These are phyloP conservation scores for Fusarium heterosporum DNA, from an alignment of 2,329 filamentous ascomycete species.

Conservation along the genomic window DNA sequence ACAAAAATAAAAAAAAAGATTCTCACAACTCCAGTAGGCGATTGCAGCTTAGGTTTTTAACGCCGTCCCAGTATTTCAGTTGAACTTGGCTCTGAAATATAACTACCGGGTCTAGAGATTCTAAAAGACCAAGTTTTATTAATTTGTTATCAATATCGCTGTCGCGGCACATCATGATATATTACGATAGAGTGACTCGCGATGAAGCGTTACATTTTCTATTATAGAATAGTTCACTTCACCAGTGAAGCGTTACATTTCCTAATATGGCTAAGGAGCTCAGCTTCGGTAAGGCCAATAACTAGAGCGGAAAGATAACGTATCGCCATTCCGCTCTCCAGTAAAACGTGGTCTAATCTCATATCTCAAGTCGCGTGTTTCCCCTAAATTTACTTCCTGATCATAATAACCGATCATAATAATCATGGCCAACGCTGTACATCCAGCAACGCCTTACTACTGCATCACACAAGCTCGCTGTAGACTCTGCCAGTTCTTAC, in stretches of 20 bases:
- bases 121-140: neutral
- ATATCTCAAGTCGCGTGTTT: neutral
- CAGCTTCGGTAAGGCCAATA: neutral
- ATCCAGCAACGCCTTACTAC: neutral
- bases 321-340: neutral
- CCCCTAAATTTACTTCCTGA: neutral
- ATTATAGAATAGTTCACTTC: neutral
- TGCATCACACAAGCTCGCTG: conserved; percentile 27
- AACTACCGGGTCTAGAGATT: neutral
- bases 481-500: conserved; percentile 18
- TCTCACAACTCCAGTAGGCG: too few relatives aligned
- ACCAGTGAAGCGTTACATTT: neutral
- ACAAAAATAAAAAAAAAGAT: too few relatives aligned
- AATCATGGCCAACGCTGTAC: neutral
- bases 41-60: too few relatives aligned
- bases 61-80: neutral
- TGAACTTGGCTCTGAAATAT: neutral
- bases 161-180: too few relatives aligned
- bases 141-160: neutral
- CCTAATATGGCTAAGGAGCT: neutral
- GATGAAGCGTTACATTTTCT: neutral
- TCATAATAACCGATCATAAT: neutral
- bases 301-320: neutral
- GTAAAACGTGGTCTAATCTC: neutral
- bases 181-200: too few relatives aligned